These are phyloP conservation scores for Coemansia erecta DNA, from an alignment of 192 early-diverging fungal species.

Conservation along the genomic window DNA sequence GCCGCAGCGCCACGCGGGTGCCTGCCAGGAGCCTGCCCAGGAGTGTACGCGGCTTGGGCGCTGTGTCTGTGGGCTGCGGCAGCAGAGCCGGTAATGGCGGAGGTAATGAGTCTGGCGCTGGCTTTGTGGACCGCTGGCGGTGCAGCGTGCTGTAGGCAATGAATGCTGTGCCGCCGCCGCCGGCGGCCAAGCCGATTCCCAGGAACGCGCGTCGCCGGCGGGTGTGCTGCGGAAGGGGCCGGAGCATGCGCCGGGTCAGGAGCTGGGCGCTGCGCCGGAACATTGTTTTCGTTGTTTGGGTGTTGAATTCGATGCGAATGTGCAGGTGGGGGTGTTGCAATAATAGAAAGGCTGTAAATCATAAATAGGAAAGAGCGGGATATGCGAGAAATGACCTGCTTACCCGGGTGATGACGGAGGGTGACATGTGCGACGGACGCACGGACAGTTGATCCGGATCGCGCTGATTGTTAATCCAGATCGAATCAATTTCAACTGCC, in stretches of 20 bases:
- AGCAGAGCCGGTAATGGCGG: slow-evolving; percentile 7
- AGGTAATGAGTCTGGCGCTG: too few species aligned
- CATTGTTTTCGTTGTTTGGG: too few species aligned
- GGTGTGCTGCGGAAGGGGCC: too few species aligned
- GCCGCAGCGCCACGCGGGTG: slow-evolving; percentile 49
- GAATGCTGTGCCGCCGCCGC: too few species aligned
- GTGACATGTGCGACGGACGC: too few species aligned
- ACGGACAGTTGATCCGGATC: too few species aligned
- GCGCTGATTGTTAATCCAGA: too few species aligned
- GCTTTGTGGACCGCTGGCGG: background rate
- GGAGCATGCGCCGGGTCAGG: background rate
- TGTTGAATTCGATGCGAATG: background rate
- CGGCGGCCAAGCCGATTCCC: too few species aligned
- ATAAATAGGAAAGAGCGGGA: background rate
- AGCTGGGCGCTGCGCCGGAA: background rate
- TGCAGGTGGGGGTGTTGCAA: background rate
- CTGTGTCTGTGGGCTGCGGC: slow-evolving; percentile 6
- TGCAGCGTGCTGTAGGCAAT: background rate
- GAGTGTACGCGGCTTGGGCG: too few species aligned
- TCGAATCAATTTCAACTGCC: too few species aligned
- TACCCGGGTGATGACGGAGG: too few species aligned
- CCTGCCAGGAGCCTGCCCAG: slow-evolving; percentile 22
- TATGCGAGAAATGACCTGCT: too few species aligned
- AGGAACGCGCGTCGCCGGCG: background rate
- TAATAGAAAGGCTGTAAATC: background rate